These are phyloP conservation scores for Thermochaetoides dissita DNA, from an alignment of 2,329 filamentous ascomycete genomes.

Conservation along the genomic window DNA sequence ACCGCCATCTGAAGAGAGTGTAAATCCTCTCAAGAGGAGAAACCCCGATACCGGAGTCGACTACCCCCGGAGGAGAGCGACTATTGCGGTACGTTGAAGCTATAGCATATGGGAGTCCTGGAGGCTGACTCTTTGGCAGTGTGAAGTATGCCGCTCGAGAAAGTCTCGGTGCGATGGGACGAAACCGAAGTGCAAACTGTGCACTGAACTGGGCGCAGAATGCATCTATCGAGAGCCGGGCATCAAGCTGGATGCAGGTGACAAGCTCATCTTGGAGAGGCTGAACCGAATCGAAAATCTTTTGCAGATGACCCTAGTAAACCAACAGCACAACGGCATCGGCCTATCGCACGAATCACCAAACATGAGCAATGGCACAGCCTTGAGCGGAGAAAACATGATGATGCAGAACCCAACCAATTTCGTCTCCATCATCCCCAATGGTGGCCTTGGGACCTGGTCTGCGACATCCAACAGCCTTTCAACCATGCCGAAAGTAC, in stretches of 20 bases:
- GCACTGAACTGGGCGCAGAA: constrained; percentile 66
- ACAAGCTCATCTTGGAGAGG: constrained; percentile 72
- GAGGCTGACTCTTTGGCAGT: constrained; percentile 32
- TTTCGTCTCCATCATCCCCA: constrained; percentile 42
- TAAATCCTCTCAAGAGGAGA: constrained; percentile 46
- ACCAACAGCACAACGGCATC: constrained; percentile 25
- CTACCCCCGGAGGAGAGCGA: constrained; percentile 50
- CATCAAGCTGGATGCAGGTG: constrained; percentile 74
- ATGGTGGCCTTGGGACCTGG: constrained; percentile 60
- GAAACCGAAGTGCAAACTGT: constrained; percentile 73
- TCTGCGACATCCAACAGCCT: constrained; percentile 48
- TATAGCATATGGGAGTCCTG: constrained; percentile 2
- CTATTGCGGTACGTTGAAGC: constrained; percentile 44
- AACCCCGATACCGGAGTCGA: constrained; percentile 48
- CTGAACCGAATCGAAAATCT: constrained; percentile 64
- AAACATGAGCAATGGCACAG: constrained; percentile 49
- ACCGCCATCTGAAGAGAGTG: constrained; percentile 35
- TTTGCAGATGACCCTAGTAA: constrained; percentile 54
- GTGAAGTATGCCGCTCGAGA: constrained; percentile 66
- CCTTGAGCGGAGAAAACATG: constrained; percentile 43
- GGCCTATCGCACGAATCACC: constrained; percentile 48
- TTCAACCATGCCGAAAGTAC: constrained; percentile 73
- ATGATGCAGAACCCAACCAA: constrained; percentile 32
- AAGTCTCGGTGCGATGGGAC: constrained; percentile 70
- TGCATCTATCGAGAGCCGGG: constrained; percentile 76